phyloP scores from a whole-genome alignment of 768 basidiomycete genomes.

The Rhodotorula taiwanensis region DNA sequence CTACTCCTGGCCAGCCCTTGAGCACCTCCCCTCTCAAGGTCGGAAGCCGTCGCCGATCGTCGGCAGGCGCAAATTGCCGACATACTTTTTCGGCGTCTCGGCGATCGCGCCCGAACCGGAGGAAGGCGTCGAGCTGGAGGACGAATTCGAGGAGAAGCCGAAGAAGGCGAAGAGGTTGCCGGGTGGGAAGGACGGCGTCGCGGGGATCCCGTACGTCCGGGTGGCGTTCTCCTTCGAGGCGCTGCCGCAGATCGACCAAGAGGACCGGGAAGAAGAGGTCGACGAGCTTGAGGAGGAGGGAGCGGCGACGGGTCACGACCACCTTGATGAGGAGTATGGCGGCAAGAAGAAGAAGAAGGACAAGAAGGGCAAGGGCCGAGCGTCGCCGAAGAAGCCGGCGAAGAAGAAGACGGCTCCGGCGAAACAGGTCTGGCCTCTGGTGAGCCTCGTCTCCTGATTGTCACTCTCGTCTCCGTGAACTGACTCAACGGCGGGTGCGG shows the following conservation, averaged over 20 bases:
- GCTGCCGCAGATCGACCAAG: background rate
- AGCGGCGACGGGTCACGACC: background rate
- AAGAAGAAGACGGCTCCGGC: too few species aligned
- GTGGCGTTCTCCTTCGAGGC: slow-evolving; percentile 1
- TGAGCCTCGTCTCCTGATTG: too few species aligned
- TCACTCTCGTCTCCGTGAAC: background rate
- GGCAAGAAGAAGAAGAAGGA: background rate
- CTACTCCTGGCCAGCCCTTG: background rate
- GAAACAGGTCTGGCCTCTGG: background rate
- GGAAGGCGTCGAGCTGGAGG: too few species aligned
- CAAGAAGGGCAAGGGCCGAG: too few species aligned
- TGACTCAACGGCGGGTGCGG: background rate
- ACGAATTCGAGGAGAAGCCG: background rate
- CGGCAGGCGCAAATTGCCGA: background rate
- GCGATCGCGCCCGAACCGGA: background rate
- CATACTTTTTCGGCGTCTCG: slow-evolving; percentile 11
- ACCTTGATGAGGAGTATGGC: too few species aligned
- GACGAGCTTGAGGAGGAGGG: slow-evolving; percentile 1
- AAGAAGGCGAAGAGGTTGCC: background rate
- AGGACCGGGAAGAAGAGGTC: background rate
- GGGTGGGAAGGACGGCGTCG: background rate
- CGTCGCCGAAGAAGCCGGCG: background rate
- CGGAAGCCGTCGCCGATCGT: background rate
- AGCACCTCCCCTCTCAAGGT: too few species aligned
- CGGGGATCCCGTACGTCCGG: slow-evolving; percentile 2